Base-by-base conservation (phyloP, 1,139 yeast genomes). In the Magnusiomyces tetraspermus region DNA sequence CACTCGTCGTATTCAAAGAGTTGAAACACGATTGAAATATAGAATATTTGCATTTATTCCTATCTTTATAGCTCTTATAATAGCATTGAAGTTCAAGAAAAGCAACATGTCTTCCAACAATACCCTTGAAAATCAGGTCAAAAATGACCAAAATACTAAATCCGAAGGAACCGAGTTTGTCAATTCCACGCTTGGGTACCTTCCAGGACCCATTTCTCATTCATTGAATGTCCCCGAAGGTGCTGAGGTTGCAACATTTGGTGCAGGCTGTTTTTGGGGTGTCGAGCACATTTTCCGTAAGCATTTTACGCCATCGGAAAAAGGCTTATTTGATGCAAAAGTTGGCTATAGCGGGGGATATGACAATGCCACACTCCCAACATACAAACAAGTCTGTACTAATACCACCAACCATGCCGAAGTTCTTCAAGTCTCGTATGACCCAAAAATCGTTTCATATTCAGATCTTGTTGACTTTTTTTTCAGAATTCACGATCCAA, bases 291-390 rank as follows among this genome's bases (percentile, higher is more conserved):
- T 90, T 41, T 89, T 79, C 71, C 72, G 83, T 57, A 85, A 85
- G 64, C 77, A 85, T 58, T 85, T 80, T 56, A 40, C 43, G 5
- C 2, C 52, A 75, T 70, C 53, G 5, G 5, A 38, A 15, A 81
- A 79, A 63, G 90, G 90, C 1, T 68, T 90, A 23, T 66, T 83
- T 17, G 96, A 86, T 64, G 76, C 82, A 51, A 82, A 79, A 64
- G 97, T 90, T 13, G 98, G 97, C 1, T 92, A 83, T 67, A 87
- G 95, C 53, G 95, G 95, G 59, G 97, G 97, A 22, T 17, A 23
- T 15, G 61, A 65, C 17, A 63, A 71, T 1, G 22, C 48, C 38
- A 66, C 71, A 23, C 67, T 76, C 50, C 87, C 96, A n/a, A 74
- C 79, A 22, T 92, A 92, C 70, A 76, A 80, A 61, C 72, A 77